phyloP scores from a whole-genome alignment of 1,139 yeast species.

The Candida sp. region DNA sequence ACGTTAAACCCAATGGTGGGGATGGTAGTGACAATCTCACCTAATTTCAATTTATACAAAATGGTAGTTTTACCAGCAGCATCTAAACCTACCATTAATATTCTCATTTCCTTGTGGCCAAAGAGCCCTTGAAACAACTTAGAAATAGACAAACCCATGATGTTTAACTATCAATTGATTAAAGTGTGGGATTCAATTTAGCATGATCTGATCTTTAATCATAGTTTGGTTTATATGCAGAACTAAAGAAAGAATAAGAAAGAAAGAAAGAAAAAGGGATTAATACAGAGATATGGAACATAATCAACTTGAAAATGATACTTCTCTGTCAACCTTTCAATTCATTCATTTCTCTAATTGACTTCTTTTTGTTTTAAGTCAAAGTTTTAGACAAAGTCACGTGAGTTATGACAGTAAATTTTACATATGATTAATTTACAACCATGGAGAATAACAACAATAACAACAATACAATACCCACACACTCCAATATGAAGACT shows the following conservation, averaged over 20 bases:
- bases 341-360: no score
- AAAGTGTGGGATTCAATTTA: neutral
- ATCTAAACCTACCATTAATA: conserved; percentile 42
- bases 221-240: neutral
- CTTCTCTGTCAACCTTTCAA: no score
- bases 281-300: no score
- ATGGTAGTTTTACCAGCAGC: conserved; percentile 45
- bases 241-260: no score
- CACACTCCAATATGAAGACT: neutral
- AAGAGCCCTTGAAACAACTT: conserved; percentile 30
- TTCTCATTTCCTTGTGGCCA: conserved; percentile 41
- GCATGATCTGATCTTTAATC: neutral
- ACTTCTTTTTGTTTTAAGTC: no score
- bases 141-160: conserved; percentile 31
- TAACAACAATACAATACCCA: no score
- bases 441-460: neutral
- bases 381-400: neutral
- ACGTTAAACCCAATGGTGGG: conserved; percentile 43
- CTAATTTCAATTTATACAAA: conserved; percentile 39
- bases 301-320: no score
- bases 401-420: neutral
- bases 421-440: neutral
- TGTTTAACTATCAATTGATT: neutral
- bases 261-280: no score
- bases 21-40: conserved; percentile 40